Evolutionary conservation across 164 flowering plant genomes (phyloP).

Genomic region (Magnolia kwangsiensis): DNA sequence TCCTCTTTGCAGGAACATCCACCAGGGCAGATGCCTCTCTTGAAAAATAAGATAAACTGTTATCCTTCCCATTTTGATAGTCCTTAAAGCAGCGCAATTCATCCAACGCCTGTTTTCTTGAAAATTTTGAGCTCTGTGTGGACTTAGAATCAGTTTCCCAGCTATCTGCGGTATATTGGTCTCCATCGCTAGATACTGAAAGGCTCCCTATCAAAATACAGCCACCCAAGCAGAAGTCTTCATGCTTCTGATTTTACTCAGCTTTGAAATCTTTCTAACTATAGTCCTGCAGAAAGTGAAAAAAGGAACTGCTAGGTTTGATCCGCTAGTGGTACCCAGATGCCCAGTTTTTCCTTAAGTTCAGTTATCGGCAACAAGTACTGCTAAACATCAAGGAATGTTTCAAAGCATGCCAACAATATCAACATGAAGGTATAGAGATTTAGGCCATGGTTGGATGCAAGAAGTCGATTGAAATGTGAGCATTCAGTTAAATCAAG

Average conservation of each 20-base stretch:
- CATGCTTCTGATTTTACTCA: neutral
- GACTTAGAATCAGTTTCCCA: neutral
- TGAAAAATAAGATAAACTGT: neutral
- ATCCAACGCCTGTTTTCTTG: neutral
- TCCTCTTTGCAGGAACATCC: neutral
- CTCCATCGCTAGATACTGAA: neutral
- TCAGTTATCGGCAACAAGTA: neutral
- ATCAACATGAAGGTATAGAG: no score
- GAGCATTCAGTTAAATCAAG: neutral
- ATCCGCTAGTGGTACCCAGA: neutral
- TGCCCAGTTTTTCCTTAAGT: neutral
- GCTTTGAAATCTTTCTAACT: neutral
- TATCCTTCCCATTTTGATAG: neutral
- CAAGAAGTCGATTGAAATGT: no score
- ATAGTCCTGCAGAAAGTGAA: neutral
- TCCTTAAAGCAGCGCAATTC: neutral
- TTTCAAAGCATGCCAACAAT: neutral
- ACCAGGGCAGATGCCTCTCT: neutral
- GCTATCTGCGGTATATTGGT: neutral
- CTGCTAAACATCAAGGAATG: neutral
- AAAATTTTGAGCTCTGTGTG: neutral
- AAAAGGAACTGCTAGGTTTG: neutral
- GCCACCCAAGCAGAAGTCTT: neutral
- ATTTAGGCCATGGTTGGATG: neutral
- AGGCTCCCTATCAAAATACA: constrained; percentile 6